phyloP scores from a whole-genome alignment of 1,284 basidiomycete species.

The Cryptococcus wingfieldii region DNA sequence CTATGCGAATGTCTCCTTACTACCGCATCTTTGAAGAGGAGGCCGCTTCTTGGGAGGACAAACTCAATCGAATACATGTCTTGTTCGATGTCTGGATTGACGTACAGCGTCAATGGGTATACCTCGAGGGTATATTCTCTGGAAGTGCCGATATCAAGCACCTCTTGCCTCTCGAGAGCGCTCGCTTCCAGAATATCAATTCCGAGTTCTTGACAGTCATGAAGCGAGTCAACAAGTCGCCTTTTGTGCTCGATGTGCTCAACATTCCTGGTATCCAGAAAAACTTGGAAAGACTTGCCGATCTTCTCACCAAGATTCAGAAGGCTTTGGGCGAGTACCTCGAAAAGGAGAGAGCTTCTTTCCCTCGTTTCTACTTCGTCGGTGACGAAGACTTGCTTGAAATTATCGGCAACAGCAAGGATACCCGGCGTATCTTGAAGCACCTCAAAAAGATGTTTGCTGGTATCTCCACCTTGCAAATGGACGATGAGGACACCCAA shows the following conservation, averaged over 20 bases:
- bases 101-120: conserved; percentile 99
- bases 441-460: conserved; percentile 99
- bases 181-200: conserved; percentile 98
- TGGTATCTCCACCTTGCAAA: conserved; percentile 80
- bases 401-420: conserved; percentile 99
- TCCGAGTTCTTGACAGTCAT: conserved; percentile 96
- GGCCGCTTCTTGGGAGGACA: conserved; percentile 89
- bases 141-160: conserved; percentile 98
- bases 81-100: conserved; percentile 99
- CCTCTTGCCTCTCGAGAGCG: conserved; percentile 91
- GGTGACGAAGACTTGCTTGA: conserved; percentile 98
- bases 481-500: conserved; percentile 84
- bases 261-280: conserved; percentile 96
- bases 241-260: conserved; percentile 94
- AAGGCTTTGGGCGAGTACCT: conserved; percentile 99
- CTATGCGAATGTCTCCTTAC: conserved; percentile 96
- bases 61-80: conserved; percentile 89
- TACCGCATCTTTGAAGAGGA: conserved; percentile 97
- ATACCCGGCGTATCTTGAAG: conserved; percentile 94
- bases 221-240: conserved; percentile 99
- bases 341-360: conserved; percentile 92
- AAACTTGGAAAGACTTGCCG: conserved; percentile 91
- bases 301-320: conserved; percentile 95
- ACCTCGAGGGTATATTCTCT: conserved; percentile 98
- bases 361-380: conserved; percentile 99